Evolutionary conservation across 441 rosid genomes (phyloP).

Genomic region (Populus hybrid): DNA sequence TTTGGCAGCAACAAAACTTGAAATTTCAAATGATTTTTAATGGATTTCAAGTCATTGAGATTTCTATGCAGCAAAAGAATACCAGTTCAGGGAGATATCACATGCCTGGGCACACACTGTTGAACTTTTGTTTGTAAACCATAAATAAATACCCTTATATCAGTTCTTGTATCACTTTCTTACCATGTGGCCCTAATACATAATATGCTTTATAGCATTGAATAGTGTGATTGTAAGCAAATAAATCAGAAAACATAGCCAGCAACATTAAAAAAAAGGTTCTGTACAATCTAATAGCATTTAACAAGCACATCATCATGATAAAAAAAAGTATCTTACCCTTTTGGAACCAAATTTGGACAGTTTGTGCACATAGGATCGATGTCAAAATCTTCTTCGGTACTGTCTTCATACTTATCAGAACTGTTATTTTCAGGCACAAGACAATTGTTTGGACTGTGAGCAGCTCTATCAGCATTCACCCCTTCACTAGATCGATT

Average conservation of each 20-base stretch:
- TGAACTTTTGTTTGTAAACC: too few relatives aligned
- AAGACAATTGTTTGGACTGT: slow-evolving; percentile 28
- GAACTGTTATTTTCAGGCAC: slow-evolving; percentile 12
- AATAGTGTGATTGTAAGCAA: not conserved
- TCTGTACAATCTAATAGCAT: not conserved
- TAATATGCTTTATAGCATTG: not conserved
- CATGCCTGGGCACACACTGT: not conserved
- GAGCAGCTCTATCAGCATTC: slow-evolving; percentile 56
- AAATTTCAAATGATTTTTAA: not conserved
- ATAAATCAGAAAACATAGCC: not conserved
- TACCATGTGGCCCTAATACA: not conserved
- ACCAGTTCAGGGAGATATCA: not conserved
- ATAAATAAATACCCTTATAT: not conserved
- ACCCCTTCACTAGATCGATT: slow-evolving; percentile 34
- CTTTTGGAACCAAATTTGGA: slow-evolving; percentile 73
- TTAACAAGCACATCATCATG: not conserved
- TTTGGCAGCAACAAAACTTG: not conserved
- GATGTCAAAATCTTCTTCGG: slow-evolving; percentile 51
- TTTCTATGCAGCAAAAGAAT: not conserved
- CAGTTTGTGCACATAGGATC: slow-evolving; percentile 92
- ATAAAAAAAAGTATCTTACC: slow-evolving; percentile 35
- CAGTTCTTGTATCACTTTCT: not conserved
- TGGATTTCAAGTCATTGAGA: slow-evolving; percentile 3
- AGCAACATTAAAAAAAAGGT: not conserved
- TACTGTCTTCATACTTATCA: slow-evolving; percentile 30